phyloP scores from a whole-genome alignment of 83 land plant species.

The Picea abies region DNA sequence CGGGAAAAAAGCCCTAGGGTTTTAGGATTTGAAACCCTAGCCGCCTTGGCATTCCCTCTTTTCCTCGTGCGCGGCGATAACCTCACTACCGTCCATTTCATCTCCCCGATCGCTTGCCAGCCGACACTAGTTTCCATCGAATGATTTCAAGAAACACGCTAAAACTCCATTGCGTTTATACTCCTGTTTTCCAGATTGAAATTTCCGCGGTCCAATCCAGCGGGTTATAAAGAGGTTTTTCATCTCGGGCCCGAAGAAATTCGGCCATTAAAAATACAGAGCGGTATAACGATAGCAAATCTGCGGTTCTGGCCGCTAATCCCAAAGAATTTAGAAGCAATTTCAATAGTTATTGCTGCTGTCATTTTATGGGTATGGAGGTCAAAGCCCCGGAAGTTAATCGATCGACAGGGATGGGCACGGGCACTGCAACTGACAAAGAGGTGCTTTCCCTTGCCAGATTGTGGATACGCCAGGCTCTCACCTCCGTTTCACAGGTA shows the following conservation, averaged over 20 bases:
- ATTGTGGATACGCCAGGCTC: slow-evolving; percentile 14
- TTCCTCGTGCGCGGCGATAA: neutral
- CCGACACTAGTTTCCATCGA: neutral
- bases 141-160: neutral
- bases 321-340: too few relatives aligned
- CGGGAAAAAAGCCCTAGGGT: slow-evolving; percentile 6
- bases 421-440: neutral
- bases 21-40: neutral
- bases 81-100: neutral
- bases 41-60: neutral
- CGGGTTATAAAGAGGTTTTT: too few relatives aligned
- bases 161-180: neutral
- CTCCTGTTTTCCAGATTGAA: too few relatives aligned
- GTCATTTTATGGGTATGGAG: slow-evolving; percentile 6
- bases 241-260: neutral
- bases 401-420: neutral
- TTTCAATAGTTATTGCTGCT: too few relatives aligned
- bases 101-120: neutral
- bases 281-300: too few relatives aligned
- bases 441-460: slow-evolving; percentile 13
- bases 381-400: neutral
- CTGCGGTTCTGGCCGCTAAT: neutral
- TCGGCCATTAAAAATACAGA: too few relatives aligned
- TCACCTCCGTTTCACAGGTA: slow-evolving; percentile 9
- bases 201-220: neutral